These are phyloP conservation scores for Phytopythium boreale DNA, from an alignment of 352 stramenopile genomes.

Conservation along the genomic window DNA sequence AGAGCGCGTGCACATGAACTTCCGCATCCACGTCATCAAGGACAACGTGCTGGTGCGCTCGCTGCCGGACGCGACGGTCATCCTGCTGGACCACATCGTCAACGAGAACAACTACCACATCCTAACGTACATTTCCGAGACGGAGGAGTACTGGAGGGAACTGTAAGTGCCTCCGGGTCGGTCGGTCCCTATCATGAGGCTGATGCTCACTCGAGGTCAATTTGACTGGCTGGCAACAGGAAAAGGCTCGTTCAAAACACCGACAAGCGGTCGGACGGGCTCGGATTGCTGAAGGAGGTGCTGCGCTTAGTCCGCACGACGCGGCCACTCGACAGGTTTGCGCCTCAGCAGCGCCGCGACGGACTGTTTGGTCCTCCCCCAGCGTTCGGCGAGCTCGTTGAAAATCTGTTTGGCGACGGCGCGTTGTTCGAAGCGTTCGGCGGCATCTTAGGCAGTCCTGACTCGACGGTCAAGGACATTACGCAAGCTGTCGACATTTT, in stretches of 20 bases:
- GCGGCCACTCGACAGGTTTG: conserved; percentile 55
- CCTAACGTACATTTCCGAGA: conserved; percentile 75
- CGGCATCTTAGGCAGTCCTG: conserved; percentile 36
- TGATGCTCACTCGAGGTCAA: not conserved
- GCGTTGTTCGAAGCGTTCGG: conserved; percentile 57
- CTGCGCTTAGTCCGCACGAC: conserved; percentile 65
- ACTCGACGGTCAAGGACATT: conserved; percentile 47
- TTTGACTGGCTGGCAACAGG: conserved; percentile 16
- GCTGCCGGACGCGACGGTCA: conserved; percentile 65
- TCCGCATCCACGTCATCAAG: conserved; percentile 86
- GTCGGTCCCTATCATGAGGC: not conserved
- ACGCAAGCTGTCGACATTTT: conserved; percentile 60
- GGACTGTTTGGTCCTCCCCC: conserved; percentile 40
- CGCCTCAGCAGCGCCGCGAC: conserved; percentile 46
- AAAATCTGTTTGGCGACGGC: conserved; percentile 66
- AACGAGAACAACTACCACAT: conserved; percentile 89
- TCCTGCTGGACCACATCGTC: conserved; percentile 78
- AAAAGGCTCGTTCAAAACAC: conserved; percentile 43
- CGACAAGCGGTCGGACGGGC: conserved; percentile 40
- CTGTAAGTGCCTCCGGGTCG: conserved; percentile 26
- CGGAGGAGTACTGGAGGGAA: conserved; percentile 60
- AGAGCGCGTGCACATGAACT: conserved; percentile 82
- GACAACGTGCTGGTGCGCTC: conserved; percentile 82
- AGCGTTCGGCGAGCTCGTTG: conserved; percentile 59
- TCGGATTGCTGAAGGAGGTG: conserved; percentile 69